A percentile compares a stretch with the other conserved stretches of the same genome.
phyloP scores from a whole-genome alignment of 2,329 filamentous ascomycete genomes.

The Triangularia setosa region DNA sequence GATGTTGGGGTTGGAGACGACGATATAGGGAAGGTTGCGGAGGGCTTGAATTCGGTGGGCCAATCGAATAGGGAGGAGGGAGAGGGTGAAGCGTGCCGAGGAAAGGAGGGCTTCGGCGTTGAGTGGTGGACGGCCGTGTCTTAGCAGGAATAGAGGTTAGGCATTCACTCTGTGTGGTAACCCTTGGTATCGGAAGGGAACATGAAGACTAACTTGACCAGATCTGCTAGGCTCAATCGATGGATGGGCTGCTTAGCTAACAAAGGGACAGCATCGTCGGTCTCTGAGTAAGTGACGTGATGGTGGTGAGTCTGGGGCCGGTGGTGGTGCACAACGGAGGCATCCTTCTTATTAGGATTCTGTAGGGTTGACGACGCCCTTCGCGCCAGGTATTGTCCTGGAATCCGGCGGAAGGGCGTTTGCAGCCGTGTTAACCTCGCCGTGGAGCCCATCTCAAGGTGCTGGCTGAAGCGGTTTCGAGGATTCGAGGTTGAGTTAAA shows the following conservation, averaged over 20 bases:
- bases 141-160: conserved; percentile 28
- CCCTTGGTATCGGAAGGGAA: conserved; percentile 1
- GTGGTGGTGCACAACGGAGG: conserved; percentile 7
- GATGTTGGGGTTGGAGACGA: conserved; percentile 96
- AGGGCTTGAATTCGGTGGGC: conserved; percentile 92
- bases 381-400: neutral
- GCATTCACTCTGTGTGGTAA: conserved; percentile 3
- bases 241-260: conserved; percentile 77
- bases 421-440: conserved; percentile 38
- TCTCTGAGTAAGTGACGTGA: conserved; percentile 40
- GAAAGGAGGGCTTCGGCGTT: conserved; percentile 74
- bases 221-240: conserved; percentile 77
- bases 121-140: conserved; percentile 77
- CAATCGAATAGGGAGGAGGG: conserved; percentile 83
- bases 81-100: conserved; percentile 93
- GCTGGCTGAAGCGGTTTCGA: neutral
- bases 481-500: neutral
- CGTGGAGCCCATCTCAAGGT: conserved; percentile 39
- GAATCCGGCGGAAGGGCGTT: conserved; percentile 21
- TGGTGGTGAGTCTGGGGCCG: conserved; percentile 13
- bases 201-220: conserved; percentile 65
- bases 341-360: conserved; percentile 5
- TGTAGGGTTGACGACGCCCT: conserved; percentile 21
- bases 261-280: conserved; percentile 72
- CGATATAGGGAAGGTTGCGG: conserved; percentile 91